Percentiles rank a stretch among this genome's conserved stretches.
These are phyloP conservation scores for Parachaetomium inaequale DNA, from an alignment of 495 filamentous ascomycete species.

Conservation along the genomic window DNA sequence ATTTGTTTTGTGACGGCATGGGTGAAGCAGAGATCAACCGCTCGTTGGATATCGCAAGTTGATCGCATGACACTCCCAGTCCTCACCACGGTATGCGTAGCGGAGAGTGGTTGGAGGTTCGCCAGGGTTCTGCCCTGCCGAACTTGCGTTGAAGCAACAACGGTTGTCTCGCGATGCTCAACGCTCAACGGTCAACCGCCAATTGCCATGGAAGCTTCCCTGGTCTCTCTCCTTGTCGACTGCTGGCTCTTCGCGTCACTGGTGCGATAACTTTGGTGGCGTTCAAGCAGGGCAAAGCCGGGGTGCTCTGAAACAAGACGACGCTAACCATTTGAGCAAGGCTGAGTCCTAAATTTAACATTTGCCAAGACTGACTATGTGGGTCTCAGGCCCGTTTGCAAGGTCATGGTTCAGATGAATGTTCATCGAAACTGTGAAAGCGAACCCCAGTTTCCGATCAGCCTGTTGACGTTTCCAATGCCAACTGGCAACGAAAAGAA, in stretches of 20 bases:
- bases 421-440: background rate
- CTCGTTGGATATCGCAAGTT: too few relatives aligned
- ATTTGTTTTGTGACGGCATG: background rate
- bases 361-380: background rate
- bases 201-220: too few relatives aligned
- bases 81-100: too few relatives aligned
- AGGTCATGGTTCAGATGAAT: background rate
- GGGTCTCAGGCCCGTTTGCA: background rate
- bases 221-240: background rate
- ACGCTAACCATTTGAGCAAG: background rate
- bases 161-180: too few relatives aligned
- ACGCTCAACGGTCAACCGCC: too few relatives aligned
- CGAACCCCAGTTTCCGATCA: background rate
- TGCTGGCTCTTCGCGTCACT: background rate
- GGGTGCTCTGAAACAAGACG: background rate
- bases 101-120: too few relatives aligned
- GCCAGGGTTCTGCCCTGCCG: too few relatives aligned
- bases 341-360: conserved; percentile 12
- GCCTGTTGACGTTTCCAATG: background rate
- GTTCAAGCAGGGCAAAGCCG: background rate
- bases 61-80: too few relatives aligned
- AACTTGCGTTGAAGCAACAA: too few relatives aligned
- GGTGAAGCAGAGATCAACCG: background rate
- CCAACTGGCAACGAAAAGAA: background rate
- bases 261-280: background rate